Evolutionary conservation across 306 rosid species (phyloP), one percentile per base, ranked within the genome.

Genomic region (Pyrus communis): DNA sequence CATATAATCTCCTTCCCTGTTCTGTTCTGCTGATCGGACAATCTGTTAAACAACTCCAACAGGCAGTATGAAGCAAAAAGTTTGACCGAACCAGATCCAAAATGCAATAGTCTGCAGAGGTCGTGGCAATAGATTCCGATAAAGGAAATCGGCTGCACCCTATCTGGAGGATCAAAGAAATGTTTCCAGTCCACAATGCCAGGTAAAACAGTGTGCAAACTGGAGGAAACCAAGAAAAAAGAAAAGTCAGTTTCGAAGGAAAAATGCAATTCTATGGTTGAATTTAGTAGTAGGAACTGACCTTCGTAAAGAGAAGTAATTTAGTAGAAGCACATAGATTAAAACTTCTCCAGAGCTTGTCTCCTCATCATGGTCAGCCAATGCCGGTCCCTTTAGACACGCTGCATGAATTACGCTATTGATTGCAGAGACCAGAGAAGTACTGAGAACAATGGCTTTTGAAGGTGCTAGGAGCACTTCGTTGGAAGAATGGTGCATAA

Each of bases 101-200:
- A 92, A 85, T 90, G 87, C 79, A 95, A 51, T n/a, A 92, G 84
- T 83, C 93, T 89, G 91, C 97, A 89, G 54, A 95, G 82, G 70
- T 89, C 93, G 77, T 92, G 90, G 86, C 97, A 90, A 72, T 65
- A 80, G 68, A 95, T 85, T 85, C 92, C 80, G 65, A 92, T 76
- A 72, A 82, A 80, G 82, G 93, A 78, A 58, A 77, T 80, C 15
- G 88, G 84, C 77, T 68, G 90, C 17, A 73, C 72, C 81, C 85
- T 80, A 71, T 82, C 86, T 27, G 67, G 72, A 52, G 87, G 87
- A 55, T 67, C 86, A 63, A 90, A 79, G 80, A 89, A 84, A 76
- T 74, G 78, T 79, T 88, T 92, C 98, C 97, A 95, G 83, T 95
- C 92, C 77, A 89, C 83, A 71, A 79, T 75, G 71, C 85, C 93